Base-by-base conservation (phyloP, 139 green algal genomes). In the Edaphochlamys debaryana region DNA sequence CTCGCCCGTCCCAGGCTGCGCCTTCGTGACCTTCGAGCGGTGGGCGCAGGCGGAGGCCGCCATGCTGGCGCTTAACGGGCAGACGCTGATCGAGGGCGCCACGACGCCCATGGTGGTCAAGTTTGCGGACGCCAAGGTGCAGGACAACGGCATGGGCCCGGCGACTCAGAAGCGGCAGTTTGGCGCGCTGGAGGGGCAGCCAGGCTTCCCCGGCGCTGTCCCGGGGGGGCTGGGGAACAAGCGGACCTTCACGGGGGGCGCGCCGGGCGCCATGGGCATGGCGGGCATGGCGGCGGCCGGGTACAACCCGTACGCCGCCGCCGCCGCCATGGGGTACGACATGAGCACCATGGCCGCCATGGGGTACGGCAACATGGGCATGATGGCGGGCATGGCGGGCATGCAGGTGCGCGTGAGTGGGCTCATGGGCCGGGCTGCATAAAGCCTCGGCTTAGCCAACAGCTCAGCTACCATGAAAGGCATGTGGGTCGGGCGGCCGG, bases 61-160 rank as follows among this genome's bases (percentile, higher is more conserved):
- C 34, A 95, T 98, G 42, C 86, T 95, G 60, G 85, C 79, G 17
- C 88, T 96, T 41, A 92, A 96, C 70, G 92, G 92, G 29, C 90
- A 93, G 69, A 91, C 85, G 17, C 87, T 89, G 27, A 85, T 97
- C 70, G 90, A 92, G 27, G 92, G 88, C 25, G 89, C 90, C 0
- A 92, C 93, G 60, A 92, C 93, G 79, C 91, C 94, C 56, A 90
- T 98, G 72, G 90, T 95, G 30, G 93, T 97, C 70, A 98, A 97
- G 85, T 96, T 98, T 88, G 95, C 94, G 17, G 95, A 98, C 67
- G 95, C 93, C 62, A 94, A 94, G 86, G 69, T 88, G 27, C 32
- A 41, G 34, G 74, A 86, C 58, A n/a, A n/a, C 15, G 50, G 27
- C 38, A 50, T 85, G 48, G 66, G 67, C 23, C 79, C 79, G n/a